Base-by-base conservation (phyloP, 1,139 yeast species). In the Saccharomyces hybrid region DNA sequence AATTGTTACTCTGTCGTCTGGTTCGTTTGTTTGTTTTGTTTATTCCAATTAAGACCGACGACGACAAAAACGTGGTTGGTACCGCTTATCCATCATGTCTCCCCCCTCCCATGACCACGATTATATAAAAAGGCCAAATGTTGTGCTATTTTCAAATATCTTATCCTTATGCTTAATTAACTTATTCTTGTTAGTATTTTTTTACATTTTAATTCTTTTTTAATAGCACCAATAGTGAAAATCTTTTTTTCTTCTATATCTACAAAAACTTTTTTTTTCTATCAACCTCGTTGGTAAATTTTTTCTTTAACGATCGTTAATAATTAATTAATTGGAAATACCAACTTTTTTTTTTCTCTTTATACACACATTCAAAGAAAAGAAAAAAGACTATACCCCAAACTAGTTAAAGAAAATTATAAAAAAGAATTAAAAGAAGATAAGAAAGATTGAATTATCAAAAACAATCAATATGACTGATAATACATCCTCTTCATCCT, bases 191-290 rank as follows among this genome's bases (percentile, higher is more conserved):
- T 4, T 6, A 14, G 2, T 9, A 4, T 38, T 38, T 11, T 38
- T 9, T 2, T 16, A 3, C 2, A 20, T 2, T 20, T 20, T 20
- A 20, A 3, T 16, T 16, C 16, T 9, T 9, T 38, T 8, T 16
- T 16, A 38, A 20, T 9, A 16, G 4, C 44, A 38, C 44, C 25
- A 38, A 38, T 38, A 38, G 44, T 38, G 44, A 38, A 38, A 38
- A 38, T 38, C 44, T 38, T 38, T 38, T 38, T 38, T 38, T 38
- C 44, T 38, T 38, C 44, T 38, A 38, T 38, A 38, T 38, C 44
- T 38, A 38, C 44, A 38, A 38, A 38, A 38, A 38, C 44, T 38
- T 38, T 38, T 38, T 38, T 38, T 38, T 38, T 38, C 44, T 38
- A 38, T 38, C 44, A 38, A 38, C 44, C 44, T 38, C 44, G 44